Base-by-base conservation (phyloP, 192 early-diverging fungal species). In the Ambispora gerdemannii region DNA sequence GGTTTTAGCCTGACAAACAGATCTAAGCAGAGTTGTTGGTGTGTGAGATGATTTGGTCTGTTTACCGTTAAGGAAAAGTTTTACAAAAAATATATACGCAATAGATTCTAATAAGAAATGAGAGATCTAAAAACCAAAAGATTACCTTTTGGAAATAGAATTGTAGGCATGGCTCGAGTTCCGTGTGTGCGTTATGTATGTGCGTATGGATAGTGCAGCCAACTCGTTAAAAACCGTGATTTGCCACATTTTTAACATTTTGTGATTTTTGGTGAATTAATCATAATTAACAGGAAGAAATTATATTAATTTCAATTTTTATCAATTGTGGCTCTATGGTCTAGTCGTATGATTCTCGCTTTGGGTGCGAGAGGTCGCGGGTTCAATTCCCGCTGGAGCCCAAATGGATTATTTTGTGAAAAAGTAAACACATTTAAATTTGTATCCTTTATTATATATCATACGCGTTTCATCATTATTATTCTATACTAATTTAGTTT, bases 261-360 rank as follows among this genome's bases (percentile, higher is more conserved):
- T n/a, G n/a, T n/a, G n/a, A n/a, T n/a, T n/a, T n/a, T n/a, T n/a
- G n/a, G n/a, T n/a, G n/a, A n/a, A n/a, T n/a, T n/a, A n/a, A n/a
- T n/a, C n/a, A n/a, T n/a, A n/a, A n/a, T n/a, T n/a, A n/a, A n/a
- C n/a, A n/a, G n/a, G n/a, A n/a, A n/a, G n/a, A n/a, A n/a, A n/a
- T n/a, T n/a, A n/a, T n/a, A n/a, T n/a, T n/a, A n/a, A n/a, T n/a
- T n/a, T n/a, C n/a, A n/a, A n/a, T 43, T 43, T 43, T 10, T 43
- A 10, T 43, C 15, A 43, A 43, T 6, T 0, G 4, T 34, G 70
- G 71, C 65, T 72, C 52, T 55, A 67, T 75, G 73, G 74, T 75
- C 74, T 75, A 75, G 74, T 75, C 25, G 74, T 74, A 75, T 75
- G 74, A 75, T 75, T 75, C 74, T 72, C 66, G 50, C 68, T 75